Percentiles rank a stretch among this genome's conserved stretches.
Conservation (phyloP, 2,329 filamentous ascomycete genomes). For the Colletotrichum orbiculare region DNA sequence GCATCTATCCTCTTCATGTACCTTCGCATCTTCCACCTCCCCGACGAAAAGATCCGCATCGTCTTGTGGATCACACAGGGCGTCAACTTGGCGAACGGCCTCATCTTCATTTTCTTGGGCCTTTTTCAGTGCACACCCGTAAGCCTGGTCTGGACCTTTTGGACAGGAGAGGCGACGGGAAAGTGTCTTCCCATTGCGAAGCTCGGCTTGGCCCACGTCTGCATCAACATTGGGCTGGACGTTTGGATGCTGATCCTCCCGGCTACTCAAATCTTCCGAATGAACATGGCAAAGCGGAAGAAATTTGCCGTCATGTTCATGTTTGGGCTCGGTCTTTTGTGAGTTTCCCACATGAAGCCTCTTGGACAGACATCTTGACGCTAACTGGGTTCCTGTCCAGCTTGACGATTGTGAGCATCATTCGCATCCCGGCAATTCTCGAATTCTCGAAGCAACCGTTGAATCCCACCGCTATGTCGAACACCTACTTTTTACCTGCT, state of each 20-base stretch:
- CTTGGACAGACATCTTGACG: neutral
- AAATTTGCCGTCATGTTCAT: constrained; percentile 23
- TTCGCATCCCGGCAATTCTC: constrained; percentile 11
- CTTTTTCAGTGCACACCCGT: constrained; percentile 24
- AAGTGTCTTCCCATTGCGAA: constrained; percentile 14
- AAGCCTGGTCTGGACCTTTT: constrained; percentile 18
- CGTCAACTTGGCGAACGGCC: constrained; percentile 10
- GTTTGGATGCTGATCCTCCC: constrained; percentile 28
- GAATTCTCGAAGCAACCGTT: constrained; percentile 12
- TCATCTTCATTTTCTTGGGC: constrained; percentile 10
- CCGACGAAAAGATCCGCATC: constrained; percentile 26
- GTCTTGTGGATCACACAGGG: constrained; percentile 8
- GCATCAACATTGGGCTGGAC: constrained; percentile 25
- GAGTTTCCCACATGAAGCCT: neutral
- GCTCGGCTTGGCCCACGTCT: constrained; percentile 9
- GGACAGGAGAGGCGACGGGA: constrained; percentile 19
- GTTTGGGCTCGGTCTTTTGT: constrained; percentile 30
- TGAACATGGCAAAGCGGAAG: constrained; percentile 23
- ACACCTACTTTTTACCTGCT: neutral
- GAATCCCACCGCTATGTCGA: constrained; percentile 22
- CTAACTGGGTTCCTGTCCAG: neutral
- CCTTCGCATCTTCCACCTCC: constrained; percentile 29
- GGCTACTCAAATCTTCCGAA: constrained; percentile 13
- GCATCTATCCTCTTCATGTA: constrained; percentile 33
- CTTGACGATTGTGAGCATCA: constrained; percentile 14